A percentile compares a stretch with the other conserved stretches of the same genome.
These are phyloP conservation scores for Pichia thaimueangensis DNA, from an alignment of 805 yeast species.

Conservation along the genomic window DNA sequence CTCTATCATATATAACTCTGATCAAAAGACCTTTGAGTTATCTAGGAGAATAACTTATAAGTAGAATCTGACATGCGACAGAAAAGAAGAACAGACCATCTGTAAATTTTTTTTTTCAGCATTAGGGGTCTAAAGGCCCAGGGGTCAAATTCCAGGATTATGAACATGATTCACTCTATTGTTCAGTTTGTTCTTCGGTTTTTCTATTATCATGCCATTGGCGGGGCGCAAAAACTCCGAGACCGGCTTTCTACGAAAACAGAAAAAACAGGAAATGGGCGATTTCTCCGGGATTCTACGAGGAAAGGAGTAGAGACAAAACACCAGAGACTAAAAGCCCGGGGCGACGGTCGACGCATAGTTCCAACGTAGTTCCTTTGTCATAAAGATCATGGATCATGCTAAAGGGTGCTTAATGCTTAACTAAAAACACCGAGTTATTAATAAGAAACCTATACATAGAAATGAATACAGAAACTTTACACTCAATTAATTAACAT, in stretches of 20 bases:
- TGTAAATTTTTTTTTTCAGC: not conserved
- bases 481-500: constrained; percentile 11
- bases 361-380: no score
- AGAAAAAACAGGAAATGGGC: no score
- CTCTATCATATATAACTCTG: no score
- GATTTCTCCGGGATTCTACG: not conserved
- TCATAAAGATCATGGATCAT: no score
- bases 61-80: not conserved
- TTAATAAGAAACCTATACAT: no score
- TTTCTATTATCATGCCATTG: not conserved
- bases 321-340: no score
- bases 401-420: no score
- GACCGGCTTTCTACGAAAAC: not conserved
- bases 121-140: not conserved
- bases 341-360: no score
- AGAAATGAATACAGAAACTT: no score
- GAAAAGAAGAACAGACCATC: not conserved
- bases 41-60: not conserved
- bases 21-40: not conserved
- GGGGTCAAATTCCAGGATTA: no score
- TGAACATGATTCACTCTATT: not conserved
- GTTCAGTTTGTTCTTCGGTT: not conserved
- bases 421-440: no score
- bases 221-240: not conserved
- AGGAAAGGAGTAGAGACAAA: not conserved